Evolutionary conservation across 129 eudicot species (phyloP).

Genomic region (Helianthus tuberosus): DNA sequence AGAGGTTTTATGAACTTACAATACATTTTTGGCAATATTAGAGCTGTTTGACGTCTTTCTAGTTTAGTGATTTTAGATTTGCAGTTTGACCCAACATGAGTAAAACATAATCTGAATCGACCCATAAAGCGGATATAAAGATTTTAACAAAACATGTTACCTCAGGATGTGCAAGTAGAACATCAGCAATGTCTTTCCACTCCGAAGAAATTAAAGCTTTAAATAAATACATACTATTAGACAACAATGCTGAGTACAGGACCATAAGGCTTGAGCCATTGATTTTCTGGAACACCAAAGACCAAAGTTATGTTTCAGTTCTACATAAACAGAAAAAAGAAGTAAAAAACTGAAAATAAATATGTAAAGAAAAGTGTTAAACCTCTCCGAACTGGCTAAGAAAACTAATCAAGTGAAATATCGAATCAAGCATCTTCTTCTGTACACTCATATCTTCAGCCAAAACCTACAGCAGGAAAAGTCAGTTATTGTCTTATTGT

Average conservation of each 20-base stretch:
- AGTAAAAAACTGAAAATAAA: background rate
- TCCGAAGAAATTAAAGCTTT: constrained; percentile 57
- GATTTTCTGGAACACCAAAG: constrained; percentile 42
- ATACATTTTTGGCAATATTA: background rate
- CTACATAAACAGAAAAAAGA: background rate
- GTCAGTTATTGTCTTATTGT: constrained; percentile 7
- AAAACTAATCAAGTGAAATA: constrained; percentile 44
- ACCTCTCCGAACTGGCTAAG: constrained; percentile 60
- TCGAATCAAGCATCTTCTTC: constrained; percentile 55
- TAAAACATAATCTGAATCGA: background rate
- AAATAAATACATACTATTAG: constrained; percentile 60
- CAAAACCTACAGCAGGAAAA: constrained; percentile 54
- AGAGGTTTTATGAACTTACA: background rate
- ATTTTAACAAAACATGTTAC: constrained; percentile 30
- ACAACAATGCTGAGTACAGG: constrained; percentile 61
- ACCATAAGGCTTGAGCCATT: constrained; percentile 31
- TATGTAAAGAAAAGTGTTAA: constrained; percentile 5
- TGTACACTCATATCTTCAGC: constrained; percentile 52
- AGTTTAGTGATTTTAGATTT: background rate
- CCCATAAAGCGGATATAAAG: background rate
- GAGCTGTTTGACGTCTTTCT: background rate
- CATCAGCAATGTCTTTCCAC: constrained; percentile 53
- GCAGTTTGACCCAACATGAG: background rate
- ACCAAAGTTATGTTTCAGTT: constrained; percentile 16
- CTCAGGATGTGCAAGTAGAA: constrained; percentile 55